Evolutionary conservation across 768 basidiomycete species (phyloP), one percentile per base, ranked within the genome.

Genomic region (Lyophyllum shimeji): DNA sequence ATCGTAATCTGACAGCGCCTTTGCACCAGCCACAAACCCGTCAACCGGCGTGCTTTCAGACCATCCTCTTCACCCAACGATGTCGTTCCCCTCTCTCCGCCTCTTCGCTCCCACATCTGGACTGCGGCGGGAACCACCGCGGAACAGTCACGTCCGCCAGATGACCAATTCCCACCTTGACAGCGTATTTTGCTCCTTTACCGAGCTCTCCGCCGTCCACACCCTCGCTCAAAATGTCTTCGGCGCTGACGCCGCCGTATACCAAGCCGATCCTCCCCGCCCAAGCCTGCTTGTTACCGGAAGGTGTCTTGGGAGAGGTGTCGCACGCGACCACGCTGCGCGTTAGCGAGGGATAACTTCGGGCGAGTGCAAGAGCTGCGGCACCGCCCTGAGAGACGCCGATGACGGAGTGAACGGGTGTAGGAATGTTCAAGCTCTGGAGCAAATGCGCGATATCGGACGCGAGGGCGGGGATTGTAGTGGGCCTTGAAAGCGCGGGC

Each of bases 331-430:
- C 69, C 49, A 82, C 62, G 53, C 72, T 73, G 33, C 68, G 67
- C 2, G 78, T 70, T 31, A 70, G 60, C 18, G 65, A 52, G 5
- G 70, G 69, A 48, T 72, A 74, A 34, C 74, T 67, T 0, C 74
- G 69, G 6, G 72, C 72, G 54, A 80, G 80, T 1, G 76, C 76
- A n/a, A 83, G 74, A 0, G 76, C 74, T 3, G 76, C 72, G 7
- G 80, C 79, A 0, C 81, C 82, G 0, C 82, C 82, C 57, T 82
- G 81, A 0, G 80, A 81, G 6, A 82, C 82, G 15, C 81, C 82
- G 24, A 83, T 76, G 20, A 82, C 65, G 17, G 75, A 64, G 45
- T 79, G 75, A 21, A 79, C 72, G 1, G 76, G 74, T 6, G 63
- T 71, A 0, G 71, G 62, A 20, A 80, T 74, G 2, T 60, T 53